Evolutionary conservation across 2,329 filamentous ascomycete species (phyloP), one percentile per base, ranked within the genome.

Genomic region (Verticillium klebahnii): DNA sequence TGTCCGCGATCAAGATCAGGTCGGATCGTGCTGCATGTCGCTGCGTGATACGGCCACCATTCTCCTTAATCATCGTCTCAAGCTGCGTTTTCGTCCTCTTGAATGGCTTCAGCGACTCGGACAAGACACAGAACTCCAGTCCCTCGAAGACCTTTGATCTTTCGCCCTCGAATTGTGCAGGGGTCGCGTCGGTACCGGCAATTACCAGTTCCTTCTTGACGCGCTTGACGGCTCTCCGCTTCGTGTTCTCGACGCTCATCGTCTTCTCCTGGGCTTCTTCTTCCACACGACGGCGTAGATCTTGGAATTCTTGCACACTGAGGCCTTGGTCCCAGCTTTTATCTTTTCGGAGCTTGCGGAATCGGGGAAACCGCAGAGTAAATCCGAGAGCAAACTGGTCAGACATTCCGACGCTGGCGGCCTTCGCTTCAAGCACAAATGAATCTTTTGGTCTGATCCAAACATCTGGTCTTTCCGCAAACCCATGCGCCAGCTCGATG

Each of bases 381-480:
- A 89, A 79, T 1, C 85, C 85, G 17, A 86, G 86, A 8, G 89
- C 88, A 71, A 97, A 98, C 62, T 90, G 87, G 59, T 93, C 90
- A 1, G 91, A 94, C 0, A 80, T 77, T 0, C 84, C 86, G 0
- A 96, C 85, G 23, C 88, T 91, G 0, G 94, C 89, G 3, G 93
- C 95, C 75, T 98, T 99, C 64, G 95, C 90, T 55, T 91, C 89
- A 0, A 99, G 69, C 1, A 99, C 92, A 17, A 99, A 75, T 0
- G 93, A 97, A 64, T 98, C 91, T 59, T 85, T 87, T 0, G 95
- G 93, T 37, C 89, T 88, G 70, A 99, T 98, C 93, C 93, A 99
- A 60, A 93, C 85, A 70, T 99, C 94, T 0, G 95, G 95, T 56
- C 83, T 81, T 74, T 98, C 94, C 64, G 84, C 81, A 69, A 95